A percentile compares a stretch with the other conserved stretches of the same genome.
Evolutionary conservation across 345 rosid genomes (phyloP).

Genomic region (Dovyalis caffra): DNA sequence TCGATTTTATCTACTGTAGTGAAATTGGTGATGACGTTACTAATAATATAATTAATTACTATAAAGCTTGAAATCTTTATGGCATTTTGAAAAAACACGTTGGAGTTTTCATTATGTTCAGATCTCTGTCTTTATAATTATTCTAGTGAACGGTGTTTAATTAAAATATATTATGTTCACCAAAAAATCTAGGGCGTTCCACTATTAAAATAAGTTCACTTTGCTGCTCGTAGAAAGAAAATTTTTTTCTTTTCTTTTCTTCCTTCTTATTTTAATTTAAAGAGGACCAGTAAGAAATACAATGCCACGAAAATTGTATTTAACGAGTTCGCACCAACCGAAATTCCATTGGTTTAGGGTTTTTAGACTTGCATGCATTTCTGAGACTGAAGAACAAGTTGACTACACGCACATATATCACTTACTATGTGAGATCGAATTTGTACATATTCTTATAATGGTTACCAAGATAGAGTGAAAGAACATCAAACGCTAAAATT

Average conservation of each 20-base stretch:
- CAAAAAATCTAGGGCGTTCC: conserved; percentile 13
- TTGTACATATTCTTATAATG: no score
- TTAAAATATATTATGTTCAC: neutral
- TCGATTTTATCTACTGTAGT: neutral
- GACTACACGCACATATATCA: no score
- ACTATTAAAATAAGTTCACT: neutral
- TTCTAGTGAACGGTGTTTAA: neutral
- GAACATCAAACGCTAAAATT: no score
- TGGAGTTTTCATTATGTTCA: conserved; percentile 1
- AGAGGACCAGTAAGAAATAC: no score
- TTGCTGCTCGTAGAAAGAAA: neutral
- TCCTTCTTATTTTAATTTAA: no score
- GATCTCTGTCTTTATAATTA: neutral
- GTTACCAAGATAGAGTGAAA: no score
- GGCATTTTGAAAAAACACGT: conserved; percentile 1
- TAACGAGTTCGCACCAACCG: no score
- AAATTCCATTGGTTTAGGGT: no score
- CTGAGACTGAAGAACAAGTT: no score
- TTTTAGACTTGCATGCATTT: no score
- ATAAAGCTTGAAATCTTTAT: conserved; percentile 12
- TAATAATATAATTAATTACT: conserved; percentile 11
- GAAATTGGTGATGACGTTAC: neutral
- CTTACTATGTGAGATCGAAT: no score
- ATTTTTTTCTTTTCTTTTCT: neutral
- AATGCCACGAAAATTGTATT: no score